phyloP scores from a whole-genome alignment of 2,329 filamentous ascomycete species.

The Botrytis paeoniae region DNA sequence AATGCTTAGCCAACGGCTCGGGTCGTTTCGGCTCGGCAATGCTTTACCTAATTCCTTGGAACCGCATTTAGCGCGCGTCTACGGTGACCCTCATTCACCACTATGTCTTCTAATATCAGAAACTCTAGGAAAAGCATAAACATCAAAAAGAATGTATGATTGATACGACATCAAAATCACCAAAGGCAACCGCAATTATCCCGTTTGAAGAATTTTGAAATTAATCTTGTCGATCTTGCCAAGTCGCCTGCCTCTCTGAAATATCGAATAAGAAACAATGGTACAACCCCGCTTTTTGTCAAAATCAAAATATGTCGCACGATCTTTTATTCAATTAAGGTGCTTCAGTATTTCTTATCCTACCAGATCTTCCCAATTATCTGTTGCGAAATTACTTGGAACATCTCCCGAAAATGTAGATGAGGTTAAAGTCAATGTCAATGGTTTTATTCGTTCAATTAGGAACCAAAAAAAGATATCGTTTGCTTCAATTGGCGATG shows the following conservation, averaged over 20 bases:
- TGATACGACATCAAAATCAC: background rate
- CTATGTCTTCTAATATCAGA: constrained; percentile 11
- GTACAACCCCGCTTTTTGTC: constrained; percentile 13
- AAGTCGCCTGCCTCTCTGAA: background rate
- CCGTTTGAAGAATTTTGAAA: background rate
- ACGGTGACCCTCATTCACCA: constrained; percentile 1
- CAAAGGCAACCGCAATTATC: constrained; percentile 4
- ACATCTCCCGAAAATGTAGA: constrained; percentile 47
- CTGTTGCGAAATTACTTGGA: constrained; percentile 56
- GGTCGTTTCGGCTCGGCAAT: constrained; percentile 11
- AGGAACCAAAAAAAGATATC: constrained; percentile 80
- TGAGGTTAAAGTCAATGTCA: constrained; percentile 59
- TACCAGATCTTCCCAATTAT: constrained; percentile 26
- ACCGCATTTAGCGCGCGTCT: constrained; percentile 1
- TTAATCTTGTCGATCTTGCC: background rate
- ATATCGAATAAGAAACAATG: constrained; percentile 17
- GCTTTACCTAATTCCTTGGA: background rate
- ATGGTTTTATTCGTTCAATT: constrained; percentile 80
- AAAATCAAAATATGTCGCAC: constrained; percentile 10
- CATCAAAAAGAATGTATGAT: constrained; percentile 1
- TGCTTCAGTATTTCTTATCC: constrained; percentile 8
- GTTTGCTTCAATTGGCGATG: constrained; percentile 85
- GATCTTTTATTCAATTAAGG: background rate
- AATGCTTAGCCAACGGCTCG: constrained; percentile 5
- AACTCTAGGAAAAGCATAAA: background rate